These are phyloP conservation scores for Posidonia australis DNA, from an alignment of 106 monocot genomes.

Conservation along the genomic window DNA sequence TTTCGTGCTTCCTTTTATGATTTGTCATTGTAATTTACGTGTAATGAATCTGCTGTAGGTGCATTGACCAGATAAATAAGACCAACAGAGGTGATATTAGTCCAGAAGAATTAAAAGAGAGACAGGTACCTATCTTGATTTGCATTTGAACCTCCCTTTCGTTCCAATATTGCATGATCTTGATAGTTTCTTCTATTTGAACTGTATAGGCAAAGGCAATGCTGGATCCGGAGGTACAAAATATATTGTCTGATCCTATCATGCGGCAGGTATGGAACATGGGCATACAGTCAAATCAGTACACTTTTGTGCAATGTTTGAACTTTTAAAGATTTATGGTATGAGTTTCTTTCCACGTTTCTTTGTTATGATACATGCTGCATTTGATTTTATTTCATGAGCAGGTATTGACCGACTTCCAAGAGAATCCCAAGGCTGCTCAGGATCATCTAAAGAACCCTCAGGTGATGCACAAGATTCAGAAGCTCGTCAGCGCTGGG, in stretches of 20 bases:
- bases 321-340: no score
- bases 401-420: constrained; percentile 71
- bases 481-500: constrained; percentile 77
- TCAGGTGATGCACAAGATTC: constrained; percentile 82
- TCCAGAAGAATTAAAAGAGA: constrained; percentile 85
- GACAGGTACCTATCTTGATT: constrained; percentile 65
- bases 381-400: background rate
- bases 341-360: no score
- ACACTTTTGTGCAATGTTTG: background rate
- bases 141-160: no score
- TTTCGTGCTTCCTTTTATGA: background rate
- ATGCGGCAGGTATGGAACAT: constrained; percentile 62
- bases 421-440: constrained; percentile 65
- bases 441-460: constrained; percentile 88
- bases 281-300: background rate
- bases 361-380: background rate
- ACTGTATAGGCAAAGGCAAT: constrained; percentile 59
- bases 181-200: background rate
- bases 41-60: constrained; percentile 26
- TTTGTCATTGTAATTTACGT: background rate
- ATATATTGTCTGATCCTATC: constrained; percentile 75
- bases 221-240: constrained; percentile 90
- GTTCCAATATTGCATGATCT: background rate
- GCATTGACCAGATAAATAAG: constrained; percentile 91
- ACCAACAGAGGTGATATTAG: constrained; percentile 83